A percentile compares a stretch with the other conserved stretches of the same genome.
phyloP scores from a whole-genome alignment of 2,329 filamentous ascomycete species.

The Cladosporium halotolerans region DNA sequence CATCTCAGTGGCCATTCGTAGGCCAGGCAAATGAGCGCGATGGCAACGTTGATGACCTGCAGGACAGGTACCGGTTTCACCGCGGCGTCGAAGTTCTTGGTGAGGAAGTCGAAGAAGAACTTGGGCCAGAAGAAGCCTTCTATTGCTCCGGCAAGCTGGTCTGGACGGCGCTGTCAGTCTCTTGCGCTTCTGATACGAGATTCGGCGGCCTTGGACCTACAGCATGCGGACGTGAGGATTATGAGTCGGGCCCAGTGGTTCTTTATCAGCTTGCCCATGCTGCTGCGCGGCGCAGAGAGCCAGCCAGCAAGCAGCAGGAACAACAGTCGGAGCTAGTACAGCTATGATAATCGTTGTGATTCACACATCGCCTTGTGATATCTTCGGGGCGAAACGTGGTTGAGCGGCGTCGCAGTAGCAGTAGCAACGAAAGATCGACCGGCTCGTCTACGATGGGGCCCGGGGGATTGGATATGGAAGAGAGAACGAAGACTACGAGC shows the following conservation, averaged over 20 bases:
- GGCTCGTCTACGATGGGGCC: slow-evolving; percentile 5
- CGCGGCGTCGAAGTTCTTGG: slow-evolving; percentile 77
- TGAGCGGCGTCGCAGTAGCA: neutral
- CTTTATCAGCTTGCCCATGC: slow-evolving; percentile 97
- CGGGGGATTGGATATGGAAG: slow-evolving; percentile 10
- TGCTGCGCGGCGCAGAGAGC: slow-evolving; percentile 18
- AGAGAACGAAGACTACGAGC: slow-evolving; percentile 6
- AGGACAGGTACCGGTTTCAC: slow-evolving; percentile 84
- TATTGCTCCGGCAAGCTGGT: slow-evolving; percentile 78
- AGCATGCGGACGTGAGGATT: slow-evolving; percentile 73
- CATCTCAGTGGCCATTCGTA: slow-evolving; percentile 86
- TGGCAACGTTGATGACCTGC: slow-evolving; percentile 81
- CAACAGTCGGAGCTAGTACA: slow-evolving; percentile 2
- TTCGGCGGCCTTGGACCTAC: slow-evolving; percentile 42
- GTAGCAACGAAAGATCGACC: slow-evolving; percentile 6
- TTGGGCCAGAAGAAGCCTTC: slow-evolving; percentile 98
- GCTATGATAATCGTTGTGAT: slow-evolving; percentile 3
- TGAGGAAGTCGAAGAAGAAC: slow-evolving; percentile 95
- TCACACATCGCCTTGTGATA: neutral
- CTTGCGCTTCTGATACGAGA: neutral
- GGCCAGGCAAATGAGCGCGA: slow-evolving; percentile 70
- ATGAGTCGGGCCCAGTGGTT: slow-evolving; percentile 98
- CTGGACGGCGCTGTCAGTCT: slow-evolving; percentile 40
- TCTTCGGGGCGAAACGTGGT: neutral
- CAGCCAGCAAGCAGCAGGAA: neutral